These are phyloP conservation scores for Prunella vulgaris DNA, from an alignment of 257 asterid genomes.

Conservation along the genomic window DNA sequence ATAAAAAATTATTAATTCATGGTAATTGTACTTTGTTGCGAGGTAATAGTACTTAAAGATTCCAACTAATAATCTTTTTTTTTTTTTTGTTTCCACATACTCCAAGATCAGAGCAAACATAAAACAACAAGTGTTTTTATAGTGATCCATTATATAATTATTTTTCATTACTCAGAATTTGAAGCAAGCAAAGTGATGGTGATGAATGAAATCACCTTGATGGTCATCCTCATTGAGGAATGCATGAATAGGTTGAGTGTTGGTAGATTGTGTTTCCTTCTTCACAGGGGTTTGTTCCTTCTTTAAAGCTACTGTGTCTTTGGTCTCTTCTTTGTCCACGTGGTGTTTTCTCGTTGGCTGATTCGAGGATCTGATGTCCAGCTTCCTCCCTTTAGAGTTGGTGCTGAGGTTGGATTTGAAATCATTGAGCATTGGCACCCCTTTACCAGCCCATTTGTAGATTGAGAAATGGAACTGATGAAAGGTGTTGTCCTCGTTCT, in stretches of 20 bases:
- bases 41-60: no score
- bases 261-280: conserved; percentile 21
- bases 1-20: no score
- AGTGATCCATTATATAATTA: no score
- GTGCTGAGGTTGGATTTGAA: no score
- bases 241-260: conserved; percentile 26
- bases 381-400: conserved; percentile 34
- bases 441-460: conserved; percentile 82
- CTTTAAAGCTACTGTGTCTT: conserved; percentile 14
- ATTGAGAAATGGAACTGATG: conserved; percentile 82
- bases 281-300: conserved; percentile 9
- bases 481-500: not conserved
- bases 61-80: no score
- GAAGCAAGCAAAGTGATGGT: no score
- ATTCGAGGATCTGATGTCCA: conserved; percentile 14
- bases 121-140: no score
- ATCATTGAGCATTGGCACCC: conserved; percentile 45
- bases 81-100: no score
- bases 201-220: conserved; percentile 32
- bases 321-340: conserved; percentile 7
- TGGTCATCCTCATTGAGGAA: conserved; percentile 28
- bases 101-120: no score
- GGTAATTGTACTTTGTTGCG: no score
- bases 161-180: no score
- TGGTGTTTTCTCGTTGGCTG: not conserved